These are phyloP conservation scores for Rhipidocladum racemiflorum DNA, from an alignment of 176 grass and related monocot genomes.

Conservation along the genomic window DNA sequence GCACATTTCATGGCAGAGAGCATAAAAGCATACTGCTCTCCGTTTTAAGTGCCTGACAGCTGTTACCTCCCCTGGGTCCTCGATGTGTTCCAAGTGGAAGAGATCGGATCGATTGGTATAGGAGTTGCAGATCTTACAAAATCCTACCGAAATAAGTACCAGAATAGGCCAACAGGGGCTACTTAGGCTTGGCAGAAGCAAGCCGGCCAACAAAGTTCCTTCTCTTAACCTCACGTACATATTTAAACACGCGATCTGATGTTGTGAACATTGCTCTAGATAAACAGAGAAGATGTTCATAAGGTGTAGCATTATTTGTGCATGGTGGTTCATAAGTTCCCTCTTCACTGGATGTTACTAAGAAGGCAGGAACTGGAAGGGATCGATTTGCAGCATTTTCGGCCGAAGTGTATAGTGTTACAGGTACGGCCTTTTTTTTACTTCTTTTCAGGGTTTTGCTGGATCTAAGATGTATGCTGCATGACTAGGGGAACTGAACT, in stretches of 20 bases:
- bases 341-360: neutral
- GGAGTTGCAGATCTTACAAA: constrained; percentile 1
- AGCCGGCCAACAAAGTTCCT: neutral
- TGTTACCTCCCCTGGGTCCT: constrained; percentile 11
- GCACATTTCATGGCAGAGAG: constrained; percentile 21
- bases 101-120: neutral
- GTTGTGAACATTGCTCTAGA: neutral
- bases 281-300: neutral
- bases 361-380: neutral
- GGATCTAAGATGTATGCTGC: neutral
- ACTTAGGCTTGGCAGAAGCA: neutral
- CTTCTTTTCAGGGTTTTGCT: constrained; percentile 22
- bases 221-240: neutral
- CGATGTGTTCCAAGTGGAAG: neutral
- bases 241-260: neutral
- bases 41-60: constrained; percentile 35
- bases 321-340: neutral
- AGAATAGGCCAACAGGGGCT: neutral
- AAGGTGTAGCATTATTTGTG: neutral
- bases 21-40: constrained; percentile 25
- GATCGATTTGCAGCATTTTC: neutral
- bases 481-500: neutral
- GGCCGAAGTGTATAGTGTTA: neutral
- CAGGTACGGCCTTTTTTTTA: neutral
- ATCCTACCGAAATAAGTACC: neutral